Conservation (phyloP, 148 eudicot species). For the Limonium bicolor region DNA sequence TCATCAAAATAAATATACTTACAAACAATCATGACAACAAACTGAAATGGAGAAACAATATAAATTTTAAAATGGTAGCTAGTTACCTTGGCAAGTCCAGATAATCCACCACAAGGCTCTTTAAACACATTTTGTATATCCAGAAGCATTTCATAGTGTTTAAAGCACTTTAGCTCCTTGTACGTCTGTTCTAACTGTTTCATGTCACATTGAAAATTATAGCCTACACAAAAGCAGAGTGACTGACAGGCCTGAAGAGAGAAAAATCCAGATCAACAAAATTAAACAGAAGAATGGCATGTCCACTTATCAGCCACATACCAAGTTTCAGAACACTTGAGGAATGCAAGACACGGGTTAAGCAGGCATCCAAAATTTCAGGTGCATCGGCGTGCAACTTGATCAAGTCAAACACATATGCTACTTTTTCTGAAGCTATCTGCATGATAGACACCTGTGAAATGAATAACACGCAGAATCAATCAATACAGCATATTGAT, state of each 20-base stretch:
- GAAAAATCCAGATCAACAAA: not conserved
- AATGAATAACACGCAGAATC: too few relatives aligned
- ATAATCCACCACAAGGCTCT: conserved; percentile 70
- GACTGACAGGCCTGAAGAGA: not conserved
- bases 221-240: conserved; percentile 32
- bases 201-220: conserved; percentile 82
- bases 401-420: conserved; percentile 75
- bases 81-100: conserved; percentile 76
- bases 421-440: conserved; percentile 77
- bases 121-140: conserved; percentile 87
- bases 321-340: conserved; percentile 81
- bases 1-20: too few relatives aligned
- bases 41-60: too few relatives aligned
- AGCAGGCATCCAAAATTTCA: conserved; percentile 52
- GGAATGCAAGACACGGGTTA: conserved; percentile 68
- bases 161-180: conserved; percentile 58
- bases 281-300: too few relatives aligned
- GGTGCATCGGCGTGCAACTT: conserved; percentile 59
- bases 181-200: conserved; percentile 69
- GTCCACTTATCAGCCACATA: too few relatives aligned
- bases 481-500: too few relatives aligned
- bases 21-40: too few relatives aligned
- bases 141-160: conserved; percentile 80
- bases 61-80: not conserved
- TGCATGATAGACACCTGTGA: conserved; percentile 95